phyloP scores from a whole-genome alignment of 768 basidiomycete genomes.

The Auriscalpium vulgare region DNA sequence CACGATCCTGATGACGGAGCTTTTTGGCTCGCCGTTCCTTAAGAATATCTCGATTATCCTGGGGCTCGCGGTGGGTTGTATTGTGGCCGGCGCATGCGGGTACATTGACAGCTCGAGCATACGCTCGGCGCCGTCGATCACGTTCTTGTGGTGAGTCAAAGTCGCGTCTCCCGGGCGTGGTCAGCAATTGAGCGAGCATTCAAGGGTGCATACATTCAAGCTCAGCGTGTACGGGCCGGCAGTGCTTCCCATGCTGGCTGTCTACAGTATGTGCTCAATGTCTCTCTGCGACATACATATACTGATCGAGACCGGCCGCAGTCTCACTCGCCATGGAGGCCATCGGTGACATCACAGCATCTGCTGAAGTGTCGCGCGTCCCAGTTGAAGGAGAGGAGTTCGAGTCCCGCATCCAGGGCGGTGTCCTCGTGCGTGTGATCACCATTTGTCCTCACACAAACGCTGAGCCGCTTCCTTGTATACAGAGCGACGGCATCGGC shows the following conservation, averaged over 20 bases:
- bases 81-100: slow-evolving; percentile 71
- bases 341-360: slow-evolving; percentile 79
- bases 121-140: slow-evolving; percentile 63
- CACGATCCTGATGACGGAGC: slow-evolving; percentile 68
- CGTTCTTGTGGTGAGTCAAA: slow-evolving; percentile 59
- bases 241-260: slow-evolving; percentile 52
- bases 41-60: slow-evolving; percentile 75
- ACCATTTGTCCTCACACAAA: neutral
- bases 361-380: slow-evolving; percentile 74
- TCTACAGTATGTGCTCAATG: slow-evolving; percentile 37
- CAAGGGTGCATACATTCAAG: slow-evolving; percentile 70
- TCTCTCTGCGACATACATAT: neutral
- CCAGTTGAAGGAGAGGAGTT: slow-evolving; percentile 68
- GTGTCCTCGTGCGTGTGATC: slow-evolving; percentile 47
- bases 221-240: slow-evolving; percentile 68
- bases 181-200: too few species aligned
- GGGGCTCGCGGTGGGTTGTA: slow-evolving; percentile 69
- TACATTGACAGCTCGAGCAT: slow-evolving; percentile 68
- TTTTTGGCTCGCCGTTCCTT: slow-evolving; percentile 81
- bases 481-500: slow-evolving; percentile 67
- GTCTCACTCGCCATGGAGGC: slow-evolving; percentile 77
- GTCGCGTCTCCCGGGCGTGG: too few species aligned
- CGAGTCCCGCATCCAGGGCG: slow-evolving; percentile 78
- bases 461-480: too few species aligned
- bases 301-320: slow-evolving; percentile 16